A percentile compares a stretch with the other conserved stretches of the same genome.
These are phyloP conservation scores for Cyclostephanos tholiformis DNA, from an alignment of 108 stramenopile species.

Conservation along the genomic window DNA sequence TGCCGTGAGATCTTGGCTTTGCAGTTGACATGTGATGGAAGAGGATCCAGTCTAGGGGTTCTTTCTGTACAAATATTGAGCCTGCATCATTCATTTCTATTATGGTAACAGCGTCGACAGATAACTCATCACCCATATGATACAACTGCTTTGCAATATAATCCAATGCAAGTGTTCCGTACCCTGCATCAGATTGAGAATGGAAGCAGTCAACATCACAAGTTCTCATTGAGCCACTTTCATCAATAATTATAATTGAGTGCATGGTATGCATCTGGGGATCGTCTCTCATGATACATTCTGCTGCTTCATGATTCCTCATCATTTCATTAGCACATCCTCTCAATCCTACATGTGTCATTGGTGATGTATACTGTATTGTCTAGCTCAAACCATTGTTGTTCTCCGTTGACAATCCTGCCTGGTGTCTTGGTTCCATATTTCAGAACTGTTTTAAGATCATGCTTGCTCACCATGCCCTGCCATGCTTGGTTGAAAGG, in stretches of 20 bases:
- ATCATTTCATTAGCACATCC: constrained; percentile 46
- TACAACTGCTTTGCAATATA: constrained; percentile 65
- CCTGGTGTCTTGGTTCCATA: constrained; percentile 5
- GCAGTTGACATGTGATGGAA: constrained; percentile 40
- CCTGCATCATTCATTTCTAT: constrained; percentile 58
- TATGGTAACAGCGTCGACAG: constrained; percentile 57
- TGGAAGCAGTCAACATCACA: constrained; percentile 55
- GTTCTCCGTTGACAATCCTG: constrained; percentile 30
- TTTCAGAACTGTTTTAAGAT: constrained; percentile 52
- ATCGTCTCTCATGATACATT: constrained; percentile 45
- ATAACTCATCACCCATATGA: constrained; percentile 36
- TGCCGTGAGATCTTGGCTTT: constrained; percentile 43
- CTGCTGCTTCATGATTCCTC: constrained; percentile 37
- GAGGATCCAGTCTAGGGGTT: constrained; percentile 67
- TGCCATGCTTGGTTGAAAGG: constrained; percentile 57
- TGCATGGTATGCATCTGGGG: constrained; percentile 47
- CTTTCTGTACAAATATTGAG: constrained; percentile 33
- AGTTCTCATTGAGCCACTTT: constrained; percentile 62
- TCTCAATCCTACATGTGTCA: constrained; percentile 30
- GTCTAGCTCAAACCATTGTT: constrained; percentile 55
- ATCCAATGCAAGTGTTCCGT: constrained; percentile 59
- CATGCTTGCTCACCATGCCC: constrained; percentile 51
- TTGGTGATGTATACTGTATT: constrained; percentile 58
- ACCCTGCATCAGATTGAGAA: constrained; percentile 56
- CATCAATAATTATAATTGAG: constrained; percentile 66